Percentiles rank a stretch among this genome's conserved stretches.
Evolutionary conservation across 2,329 filamentous ascomycete species (phyloP).

Genomic region (Phaeosphaeriaceae sp.): DNA sequence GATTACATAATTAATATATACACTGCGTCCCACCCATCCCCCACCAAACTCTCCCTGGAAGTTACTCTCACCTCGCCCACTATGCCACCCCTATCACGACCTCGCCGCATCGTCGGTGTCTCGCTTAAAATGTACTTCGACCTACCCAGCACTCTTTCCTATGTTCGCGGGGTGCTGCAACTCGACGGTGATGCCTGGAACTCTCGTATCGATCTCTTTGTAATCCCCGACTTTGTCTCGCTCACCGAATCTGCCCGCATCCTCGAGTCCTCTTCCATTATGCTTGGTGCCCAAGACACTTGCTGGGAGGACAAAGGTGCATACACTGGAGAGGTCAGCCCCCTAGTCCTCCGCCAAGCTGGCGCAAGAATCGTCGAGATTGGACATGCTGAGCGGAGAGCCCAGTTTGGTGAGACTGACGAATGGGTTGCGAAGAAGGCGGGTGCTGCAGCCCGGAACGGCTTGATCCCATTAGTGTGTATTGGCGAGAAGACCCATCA

Average conservation of each 20-base stretch:
- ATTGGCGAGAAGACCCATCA: conserved; percentile 71
- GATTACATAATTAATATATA: too few relatives aligned
- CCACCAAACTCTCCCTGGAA: neutral
- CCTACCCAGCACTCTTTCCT: conserved; percentile 63
- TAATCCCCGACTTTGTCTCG: conserved; percentile 79
- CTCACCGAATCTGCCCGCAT: conserved; percentile 61
- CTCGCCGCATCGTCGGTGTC: conserved; percentile 72
- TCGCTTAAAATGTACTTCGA: conserved; percentile 84
- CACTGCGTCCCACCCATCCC: neutral
- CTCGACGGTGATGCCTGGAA: conserved; percentile 61
- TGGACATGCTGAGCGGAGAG: conserved; percentile 78
- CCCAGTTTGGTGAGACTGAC: conserved; percentile 78
- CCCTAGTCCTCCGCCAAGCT: conserved; percentile 68
- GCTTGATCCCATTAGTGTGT: conserved; percentile 79
- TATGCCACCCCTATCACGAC: conserved; percentile 45
- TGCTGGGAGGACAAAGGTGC: conserved; percentile 73
- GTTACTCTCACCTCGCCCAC: neutral
- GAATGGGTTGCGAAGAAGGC: conserved; percentile 71
- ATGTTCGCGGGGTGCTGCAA: conserved; percentile 51
- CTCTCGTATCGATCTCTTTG: conserved; percentile 70
- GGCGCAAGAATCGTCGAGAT: conserved; percentile 78
- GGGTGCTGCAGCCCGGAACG: conserved; percentile 69
- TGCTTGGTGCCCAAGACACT: conserved; percentile 77
- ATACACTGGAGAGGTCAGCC: conserved; percentile 80
- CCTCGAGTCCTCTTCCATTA: conserved; percentile 60